Evolutionary conservation across 1,284 basidiomycete species (phyloP).

Genomic region (Rhodotorula mucilaginosa): DNA sequence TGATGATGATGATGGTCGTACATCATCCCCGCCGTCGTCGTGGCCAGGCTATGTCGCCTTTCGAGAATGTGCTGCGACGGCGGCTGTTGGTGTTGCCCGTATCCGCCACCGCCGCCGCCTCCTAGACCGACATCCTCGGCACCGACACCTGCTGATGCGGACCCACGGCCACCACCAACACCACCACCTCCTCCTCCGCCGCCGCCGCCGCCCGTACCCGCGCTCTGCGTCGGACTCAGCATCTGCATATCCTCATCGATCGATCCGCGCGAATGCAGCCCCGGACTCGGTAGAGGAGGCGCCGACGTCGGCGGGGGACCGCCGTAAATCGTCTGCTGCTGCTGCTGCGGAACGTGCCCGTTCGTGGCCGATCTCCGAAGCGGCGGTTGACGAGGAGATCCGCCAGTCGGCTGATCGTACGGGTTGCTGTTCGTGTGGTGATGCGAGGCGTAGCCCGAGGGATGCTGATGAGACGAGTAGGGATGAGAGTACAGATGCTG

Average conservation of each 20-base stretch:
- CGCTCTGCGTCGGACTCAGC: constrained; percentile 2
- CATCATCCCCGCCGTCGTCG: neutral
- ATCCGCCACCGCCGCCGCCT: neutral
- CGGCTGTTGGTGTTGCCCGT: too few species aligned
- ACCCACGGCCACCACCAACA: neutral
- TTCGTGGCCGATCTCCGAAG: neutral
- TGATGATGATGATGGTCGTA: too few species aligned
- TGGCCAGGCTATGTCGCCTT: neutral
- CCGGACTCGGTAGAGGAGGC: constrained; percentile 12
- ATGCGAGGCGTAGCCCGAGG: too few species aligned
- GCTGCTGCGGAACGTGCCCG: neutral
- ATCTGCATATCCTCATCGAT: constrained; percentile 19
- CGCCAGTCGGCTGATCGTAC: too few species aligned
- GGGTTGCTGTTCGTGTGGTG: too few species aligned
- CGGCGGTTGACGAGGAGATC: neutral
- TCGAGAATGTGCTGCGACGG: neutral
- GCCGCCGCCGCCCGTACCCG: neutral
- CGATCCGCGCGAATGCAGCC: neutral
- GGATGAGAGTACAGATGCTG: neutral
- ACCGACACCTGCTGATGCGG: too few species aligned
- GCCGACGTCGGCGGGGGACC: neutral
- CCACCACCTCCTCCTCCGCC: neutral
- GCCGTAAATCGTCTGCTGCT: neutral
- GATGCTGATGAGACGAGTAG: too few species aligned
- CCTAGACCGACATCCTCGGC: too few species aligned